phyloP scores from a whole-genome alignment of 2,329 filamentous ascomycete genomes.

The Tolypocladium ophioglossoides region DNA sequence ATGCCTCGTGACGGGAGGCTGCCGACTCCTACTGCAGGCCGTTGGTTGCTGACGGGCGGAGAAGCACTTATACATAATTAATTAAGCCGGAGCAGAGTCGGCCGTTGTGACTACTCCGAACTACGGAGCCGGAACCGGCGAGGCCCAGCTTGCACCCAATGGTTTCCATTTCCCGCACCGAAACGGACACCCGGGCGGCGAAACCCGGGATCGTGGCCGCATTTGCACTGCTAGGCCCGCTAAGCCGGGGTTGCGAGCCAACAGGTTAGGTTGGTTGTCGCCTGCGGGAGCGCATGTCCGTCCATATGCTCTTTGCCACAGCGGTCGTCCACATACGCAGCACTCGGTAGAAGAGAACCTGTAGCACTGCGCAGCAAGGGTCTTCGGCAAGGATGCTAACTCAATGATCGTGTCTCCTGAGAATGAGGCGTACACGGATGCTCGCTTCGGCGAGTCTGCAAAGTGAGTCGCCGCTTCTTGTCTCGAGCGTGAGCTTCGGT shows the following conservation, averaged over 20 bases:
- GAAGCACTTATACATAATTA: neutral
- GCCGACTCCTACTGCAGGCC: neutral
- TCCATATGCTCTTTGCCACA: too few relatives aligned
- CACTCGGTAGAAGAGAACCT: too few relatives aligned
- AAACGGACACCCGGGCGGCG: neutral
- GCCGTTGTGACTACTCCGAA: neutral
- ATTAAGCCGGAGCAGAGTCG: neutral
- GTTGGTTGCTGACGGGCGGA: neutral
- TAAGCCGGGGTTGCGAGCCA: too few relatives aligned
- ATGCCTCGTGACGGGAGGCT: neutral
- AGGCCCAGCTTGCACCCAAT: neutral
- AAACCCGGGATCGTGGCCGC: neutral
- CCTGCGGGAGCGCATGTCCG: too few relatives aligned
- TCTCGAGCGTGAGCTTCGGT: neutral
- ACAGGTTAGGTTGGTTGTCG: too few relatives aligned
- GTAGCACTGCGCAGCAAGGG: too few relatives aligned
- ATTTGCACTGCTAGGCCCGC: too few relatives aligned
- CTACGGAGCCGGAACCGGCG: neutral
- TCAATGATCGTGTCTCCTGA: slow-evolving; percentile 1
- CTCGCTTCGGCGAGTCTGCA: slow-evolving; percentile 5
- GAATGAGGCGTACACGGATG: slow-evolving; percentile 2
- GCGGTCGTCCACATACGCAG: too few relatives aligned
- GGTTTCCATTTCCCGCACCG: neutral
- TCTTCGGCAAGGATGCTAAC: too few relatives aligned
- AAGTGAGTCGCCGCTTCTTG: neutral